Base-by-base conservation (phyloP, 2,329 filamentous ascomycete genomes). In the Tolypocladium nubicola region DNA sequence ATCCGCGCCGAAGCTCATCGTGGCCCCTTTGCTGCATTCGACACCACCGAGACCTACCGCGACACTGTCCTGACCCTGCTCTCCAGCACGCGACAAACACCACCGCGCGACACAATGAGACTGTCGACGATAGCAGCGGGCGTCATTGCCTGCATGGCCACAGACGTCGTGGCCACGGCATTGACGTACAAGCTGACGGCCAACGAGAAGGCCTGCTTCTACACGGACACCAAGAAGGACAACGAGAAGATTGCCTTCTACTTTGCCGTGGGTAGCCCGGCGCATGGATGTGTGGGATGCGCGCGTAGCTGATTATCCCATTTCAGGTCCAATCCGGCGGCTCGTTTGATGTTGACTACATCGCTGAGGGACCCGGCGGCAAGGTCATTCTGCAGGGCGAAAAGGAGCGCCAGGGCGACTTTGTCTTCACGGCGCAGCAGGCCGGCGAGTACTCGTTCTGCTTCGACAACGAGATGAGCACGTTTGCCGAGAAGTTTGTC, bases 381-480 rank as follows among this genome's bases (percentile, higher is more conserved):
- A 92, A 88, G 73, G 74, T 90, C 60, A 87, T 99, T 60, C 76
- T 97, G 67, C 85, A 92, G 60, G 94, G 92, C 60, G 80, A 86
- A 65, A 97, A 96, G 76, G 94, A 89, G 77, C 85, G 93, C 63
- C 93, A 97, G 76, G 94, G 93, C 56, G 94, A 99, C 75, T 97
- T 96, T 69, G 94, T 99, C 61, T 99, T 99, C 74, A 96, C 92
- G 0, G 94, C 92, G 52, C 90, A 90, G 67, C 84, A 90, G 55
- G 69, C 82, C 8, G 94, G 94, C 63, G 93, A 97, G 68, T 97
- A 97, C 77, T 84, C 86, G 56, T 97, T 99, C 78, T 99, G 94
- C 82, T 99, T 99, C 79, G 89, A 92, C 76, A 99, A 99, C 70
- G 88, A 94, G 70, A 96, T 99, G 89, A 96, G 89, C 69, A 97